Evolutionary conservation across 805 yeast genomes (phyloP), one percentile per base, ranked within the genome.

Genomic region (Lachancea thermotolerans): DNA sequence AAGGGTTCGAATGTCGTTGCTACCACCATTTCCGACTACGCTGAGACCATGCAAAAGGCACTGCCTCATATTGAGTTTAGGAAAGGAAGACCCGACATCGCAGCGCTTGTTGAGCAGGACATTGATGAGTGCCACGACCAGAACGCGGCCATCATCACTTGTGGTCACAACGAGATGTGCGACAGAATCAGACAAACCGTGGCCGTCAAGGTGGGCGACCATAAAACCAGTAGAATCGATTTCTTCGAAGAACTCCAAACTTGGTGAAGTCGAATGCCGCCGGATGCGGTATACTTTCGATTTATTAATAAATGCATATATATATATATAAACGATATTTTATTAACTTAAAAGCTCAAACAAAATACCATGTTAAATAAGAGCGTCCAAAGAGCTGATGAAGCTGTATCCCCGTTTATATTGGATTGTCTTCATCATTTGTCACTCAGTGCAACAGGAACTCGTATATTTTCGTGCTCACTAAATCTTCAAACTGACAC

Each of bases 161-260:
- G 84, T 61, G 83, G 82, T 29, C 80, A 76, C 49, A 72, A 72
- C 41, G 45, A 64, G 9, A 65, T 79, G 68, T 80, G 77, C 37
- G 84, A 79, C 55, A 72, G 69, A 35, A 55, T 77, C 15, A 68
- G 85, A 57, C 63, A 65, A 45, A 49, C 65, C 10, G 73, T 77
- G 11, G 64, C 64, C 11, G 56, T 66, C 18, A 61, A 67, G 47
- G 53, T 55, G 14, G 60, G 56, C 14, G 56, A 59, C 18, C 47
- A 60, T 10, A 52, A 49, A 40, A 59, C 56, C 2, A 68, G 72
- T 43, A 64, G 80, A 50, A 67, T 80, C n/a, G 84, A 78, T 43
- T 67, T 73, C 49, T 69, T 65, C 51, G 85, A 79, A 58, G 79
- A 78, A 53, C 60, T 79, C 39, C 83, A 80, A 61, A 72, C 71